Evolutionary conservation across 1,284 basidiomycete species (phyloP).

Genomic region (Pyrrhoderma noxium): DNA sequence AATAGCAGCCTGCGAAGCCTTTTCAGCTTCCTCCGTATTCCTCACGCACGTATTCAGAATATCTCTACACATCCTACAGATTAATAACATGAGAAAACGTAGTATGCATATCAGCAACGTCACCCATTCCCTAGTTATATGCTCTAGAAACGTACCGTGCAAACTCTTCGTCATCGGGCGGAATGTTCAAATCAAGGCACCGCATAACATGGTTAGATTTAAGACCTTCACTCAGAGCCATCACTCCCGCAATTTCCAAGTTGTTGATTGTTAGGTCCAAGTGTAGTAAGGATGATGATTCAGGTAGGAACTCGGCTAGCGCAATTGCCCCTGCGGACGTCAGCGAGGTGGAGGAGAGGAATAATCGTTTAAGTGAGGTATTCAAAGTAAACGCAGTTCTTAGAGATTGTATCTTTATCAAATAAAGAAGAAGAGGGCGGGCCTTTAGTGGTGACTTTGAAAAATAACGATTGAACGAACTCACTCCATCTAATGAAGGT

Average conservation of each 20-base stretch:
- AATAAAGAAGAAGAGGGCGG: not conserved
- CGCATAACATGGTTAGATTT: slow-evolving; percentile 80
- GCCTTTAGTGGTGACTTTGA: slow-evolving; percentile 13
- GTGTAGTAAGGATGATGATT: slow-evolving; percentile 81
- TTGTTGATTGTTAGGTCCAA: slow-evolving; percentile 80
- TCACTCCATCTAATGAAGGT: slow-evolving; percentile 77
- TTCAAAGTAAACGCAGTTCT: slow-evolving; percentile 92
- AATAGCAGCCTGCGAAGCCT: slow-evolving; percentile 30
- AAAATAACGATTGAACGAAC: slow-evolving; percentile 25
- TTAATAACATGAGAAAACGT: not conserved
- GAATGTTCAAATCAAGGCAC: slow-evolving; percentile 91
- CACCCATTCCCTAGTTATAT: too few species aligned
- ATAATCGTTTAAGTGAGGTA: slow-evolving; percentile 85
- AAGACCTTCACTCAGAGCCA: slow-evolving; percentile 84
- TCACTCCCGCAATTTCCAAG: slow-evolving; percentile 84
- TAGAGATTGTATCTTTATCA: slow-evolving; percentile 70
- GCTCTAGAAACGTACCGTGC: slow-evolving; percentile 70
- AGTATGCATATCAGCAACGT: not conserved
- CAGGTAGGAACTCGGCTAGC: slow-evolving; percentile 92
- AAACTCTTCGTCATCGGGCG: slow-evolving; percentile 82
- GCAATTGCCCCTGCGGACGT: slow-evolving; percentile 87
- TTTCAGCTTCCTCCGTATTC: slow-evolving; percentile 81
- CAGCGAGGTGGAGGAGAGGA: slow-evolving; percentile 80
- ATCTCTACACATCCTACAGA: slow-evolving; percentile 60
- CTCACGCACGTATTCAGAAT: slow-evolving; percentile 80